A percentile compares a stretch with the other conserved stretches of the same genome.
These are phyloP conservation scores for Albugo candida DNA, from an alignment of 352 stramenopile genomes.

Conservation along the genomic window DNA sequence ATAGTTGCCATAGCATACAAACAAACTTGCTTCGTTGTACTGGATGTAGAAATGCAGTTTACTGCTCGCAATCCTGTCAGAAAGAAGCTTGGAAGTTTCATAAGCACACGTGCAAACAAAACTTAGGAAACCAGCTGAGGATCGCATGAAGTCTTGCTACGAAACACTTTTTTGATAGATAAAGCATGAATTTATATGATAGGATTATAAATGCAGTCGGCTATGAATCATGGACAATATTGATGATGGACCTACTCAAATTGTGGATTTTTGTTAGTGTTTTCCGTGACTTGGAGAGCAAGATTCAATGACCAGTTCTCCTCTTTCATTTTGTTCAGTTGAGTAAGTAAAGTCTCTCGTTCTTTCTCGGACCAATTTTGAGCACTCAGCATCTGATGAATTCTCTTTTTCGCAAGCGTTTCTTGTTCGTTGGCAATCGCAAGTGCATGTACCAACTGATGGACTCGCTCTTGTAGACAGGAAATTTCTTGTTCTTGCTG, in stretches of 20 bases:
- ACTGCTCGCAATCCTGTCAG: conserved; percentile 72
- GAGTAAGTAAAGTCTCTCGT: conserved; percentile 24
- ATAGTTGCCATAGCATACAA: conserved; percentile 29
- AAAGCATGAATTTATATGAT: too few relatives aligned
- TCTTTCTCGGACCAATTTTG: conserved; percentile 17
- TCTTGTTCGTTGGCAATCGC: conserved; percentile 58
- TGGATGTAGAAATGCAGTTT: conserved; percentile 40
- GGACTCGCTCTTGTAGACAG: conserved; percentile 15
- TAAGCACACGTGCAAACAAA: conserved; percentile 46
- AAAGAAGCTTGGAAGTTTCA: conserved; percentile 57
- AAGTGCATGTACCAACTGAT: conserved; percentile 20
- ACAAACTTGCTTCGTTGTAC: conserved; percentile 41
- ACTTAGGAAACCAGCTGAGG: too few relatives aligned
- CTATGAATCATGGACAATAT: too few relatives aligned
- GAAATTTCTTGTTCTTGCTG: conserved; percentile 23
- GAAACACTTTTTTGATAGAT: too few relatives aligned
- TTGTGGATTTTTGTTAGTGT: background rate
- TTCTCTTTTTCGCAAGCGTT: conserved; percentile 34
- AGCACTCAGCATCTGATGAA: conserved; percentile 13
- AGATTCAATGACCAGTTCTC: conserved; percentile 52
- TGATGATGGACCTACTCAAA: too few relatives aligned
- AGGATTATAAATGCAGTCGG: too few relatives aligned
- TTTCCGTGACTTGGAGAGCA: conserved; percentile 38
- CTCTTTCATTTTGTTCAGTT: conserved; percentile 36
- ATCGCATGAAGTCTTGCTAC: background rate